phyloP scores from a whole-genome alignment of 1,284 basidiomycete species.

The Porogramme epimiltina region DNA sequence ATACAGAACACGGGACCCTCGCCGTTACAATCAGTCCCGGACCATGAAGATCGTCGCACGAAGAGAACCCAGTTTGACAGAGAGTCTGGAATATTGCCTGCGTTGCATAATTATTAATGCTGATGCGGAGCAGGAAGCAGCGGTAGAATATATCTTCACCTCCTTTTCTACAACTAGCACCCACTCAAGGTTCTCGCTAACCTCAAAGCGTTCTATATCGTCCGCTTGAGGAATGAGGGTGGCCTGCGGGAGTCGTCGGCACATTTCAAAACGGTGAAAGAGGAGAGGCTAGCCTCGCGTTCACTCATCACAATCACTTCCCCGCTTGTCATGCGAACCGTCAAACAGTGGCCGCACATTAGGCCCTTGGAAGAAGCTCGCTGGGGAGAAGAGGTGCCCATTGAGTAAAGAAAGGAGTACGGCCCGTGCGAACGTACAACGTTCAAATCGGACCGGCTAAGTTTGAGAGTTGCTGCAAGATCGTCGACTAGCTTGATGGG shows the following conservation, averaged over 20 bases:
- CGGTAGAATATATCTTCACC: constrained; percentile 40
- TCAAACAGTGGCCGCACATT: constrained; percentile 67
- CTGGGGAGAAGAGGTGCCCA: not conserved
- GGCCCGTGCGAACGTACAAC: constrained; percentile 52
- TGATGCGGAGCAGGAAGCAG: not conserved
- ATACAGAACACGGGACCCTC: not conserved
- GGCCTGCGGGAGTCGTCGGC: constrained; percentile 45
- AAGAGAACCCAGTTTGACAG: constrained; percentile 56
- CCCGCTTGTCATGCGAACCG: constrained; percentile 58
- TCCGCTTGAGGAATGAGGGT: constrained; percentile 77
- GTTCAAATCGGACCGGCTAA: constrained; percentile 76
- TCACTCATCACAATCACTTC: constrained; percentile 52
- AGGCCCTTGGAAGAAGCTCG: constrained; percentile 88
- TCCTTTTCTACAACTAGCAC: constrained; percentile 92
- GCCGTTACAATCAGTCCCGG: constrained; percentile 76
- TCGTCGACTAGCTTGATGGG: constrained; percentile 79
- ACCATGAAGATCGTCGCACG: constrained; percentile 49
- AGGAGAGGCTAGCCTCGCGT: constrained; percentile 50
- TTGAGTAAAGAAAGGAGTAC: not conserved
- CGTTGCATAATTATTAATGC: not conserved
- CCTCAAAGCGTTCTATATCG: constrained; percentile 61
- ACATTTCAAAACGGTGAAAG: not conserved
- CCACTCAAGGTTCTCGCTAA: constrained; percentile 63
- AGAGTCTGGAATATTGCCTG: constrained; percentile 90
- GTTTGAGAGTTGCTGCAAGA: constrained; percentile 76